phyloP scores from a whole-genome alignment of 169 alveolate species.

The Plasmodium gallinaceum region DNA sequence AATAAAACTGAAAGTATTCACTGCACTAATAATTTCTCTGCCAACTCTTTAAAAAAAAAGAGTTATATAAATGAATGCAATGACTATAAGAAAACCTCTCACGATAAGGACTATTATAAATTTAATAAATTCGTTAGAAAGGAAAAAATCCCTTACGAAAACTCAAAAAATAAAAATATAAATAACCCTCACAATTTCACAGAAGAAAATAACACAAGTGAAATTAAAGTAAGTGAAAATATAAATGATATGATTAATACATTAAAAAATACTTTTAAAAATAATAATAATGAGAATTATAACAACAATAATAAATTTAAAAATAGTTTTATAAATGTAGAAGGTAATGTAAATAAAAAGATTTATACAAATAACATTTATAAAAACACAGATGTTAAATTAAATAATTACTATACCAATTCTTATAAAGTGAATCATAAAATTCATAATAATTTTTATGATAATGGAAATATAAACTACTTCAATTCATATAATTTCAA shows the following conservation, averaged over 20 bases:
- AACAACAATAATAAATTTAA: not conserved
- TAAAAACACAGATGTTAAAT: no score
- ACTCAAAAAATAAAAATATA: slow-evolving; percentile 11
- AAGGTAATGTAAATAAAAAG: not conserved
- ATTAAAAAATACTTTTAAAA: not conserved
- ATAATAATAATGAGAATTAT: not conserved
- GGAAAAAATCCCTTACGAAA: slow-evolving; percentile 9
- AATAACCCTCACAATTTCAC: slow-evolving; percentile 6
- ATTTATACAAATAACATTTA: no score
- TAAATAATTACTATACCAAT: no score
- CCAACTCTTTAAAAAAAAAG: not conserved
- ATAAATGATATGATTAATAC: not conserved
- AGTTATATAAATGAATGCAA: slow-evolving; percentile 11
- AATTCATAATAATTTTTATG: not conserved
- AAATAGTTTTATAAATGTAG: not conserved
- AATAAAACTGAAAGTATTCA: not conserved
- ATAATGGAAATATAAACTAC: no score
- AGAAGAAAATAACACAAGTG: not conserved
- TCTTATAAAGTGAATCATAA: no score
- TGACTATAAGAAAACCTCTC: slow-evolving; percentile 5
- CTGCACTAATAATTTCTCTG: not conserved
- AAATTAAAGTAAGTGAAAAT: not conserved
- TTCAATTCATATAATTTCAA: no score
- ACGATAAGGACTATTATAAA: not conserved
- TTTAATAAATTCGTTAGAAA: not conserved